These are phyloP conservation scores for Populus simonii DNA, from an alignment of 345 rosid species.

Conservation along the genomic window DNA sequence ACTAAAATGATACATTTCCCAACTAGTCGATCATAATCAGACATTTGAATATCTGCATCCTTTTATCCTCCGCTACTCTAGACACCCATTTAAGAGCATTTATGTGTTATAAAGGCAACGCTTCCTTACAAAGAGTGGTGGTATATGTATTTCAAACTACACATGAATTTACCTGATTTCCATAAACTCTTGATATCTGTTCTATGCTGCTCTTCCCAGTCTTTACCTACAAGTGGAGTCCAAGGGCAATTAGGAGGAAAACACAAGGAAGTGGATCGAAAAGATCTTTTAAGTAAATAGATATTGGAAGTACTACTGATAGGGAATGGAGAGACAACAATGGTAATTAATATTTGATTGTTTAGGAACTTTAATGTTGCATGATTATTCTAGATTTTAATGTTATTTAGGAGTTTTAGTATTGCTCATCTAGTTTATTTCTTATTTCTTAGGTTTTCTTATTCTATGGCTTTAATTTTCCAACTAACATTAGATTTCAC, in stretches of 20 bases:
- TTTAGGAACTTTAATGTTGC: not conserved
- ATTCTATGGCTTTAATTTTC: not conserved
- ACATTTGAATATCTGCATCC: not conserved
- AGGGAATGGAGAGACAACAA: not conserved
- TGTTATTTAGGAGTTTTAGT: not conserved
- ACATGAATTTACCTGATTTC: conserved; percentile 71
- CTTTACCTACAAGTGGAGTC: conserved; percentile 51
- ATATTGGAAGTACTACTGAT: not conserved
- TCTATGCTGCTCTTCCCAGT: conserved; percentile 89
- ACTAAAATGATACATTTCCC: not conserved
- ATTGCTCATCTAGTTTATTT: not conserved
- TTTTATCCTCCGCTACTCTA: not conserved
- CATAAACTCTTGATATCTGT: conserved; percentile 90
- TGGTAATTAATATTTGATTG: not conserved
- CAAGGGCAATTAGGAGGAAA: conserved; percentile 13
- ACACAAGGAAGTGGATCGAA: not conserved
- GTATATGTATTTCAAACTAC: not conserved
- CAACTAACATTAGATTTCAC: not conserved
- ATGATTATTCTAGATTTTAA: not conserved
- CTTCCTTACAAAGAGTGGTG: no score
- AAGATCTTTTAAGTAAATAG: not conserved
- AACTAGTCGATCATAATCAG: not conserved
- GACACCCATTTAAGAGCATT: not conserved
- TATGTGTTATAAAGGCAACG: not conserved
- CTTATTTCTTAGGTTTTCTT: no score